These are phyloP conservation scores for Ogataea pignaliae DNA, from an alignment of 805 yeast species.

Conservation along the genomic window DNA sequence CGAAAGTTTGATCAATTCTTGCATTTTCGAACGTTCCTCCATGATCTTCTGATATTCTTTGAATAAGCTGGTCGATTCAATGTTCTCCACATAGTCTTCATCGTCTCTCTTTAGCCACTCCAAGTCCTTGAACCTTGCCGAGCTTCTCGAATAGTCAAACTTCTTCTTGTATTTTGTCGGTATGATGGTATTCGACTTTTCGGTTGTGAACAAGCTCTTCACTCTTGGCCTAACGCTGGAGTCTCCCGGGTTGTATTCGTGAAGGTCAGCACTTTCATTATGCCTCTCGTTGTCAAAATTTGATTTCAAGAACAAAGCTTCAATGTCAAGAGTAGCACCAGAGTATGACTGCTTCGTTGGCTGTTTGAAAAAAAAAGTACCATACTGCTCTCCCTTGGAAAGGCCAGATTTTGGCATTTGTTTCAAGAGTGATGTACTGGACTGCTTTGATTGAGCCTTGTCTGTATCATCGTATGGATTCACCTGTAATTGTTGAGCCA, in stretches of 20 bases:
- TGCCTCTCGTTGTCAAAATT: slow-evolving; percentile 3
- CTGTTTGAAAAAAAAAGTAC: slow-evolving; percentile 22
- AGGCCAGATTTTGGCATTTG: background rate
- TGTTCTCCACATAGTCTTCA: slow-evolving; percentile 27
- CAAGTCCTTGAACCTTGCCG: slow-evolving; percentile 24
- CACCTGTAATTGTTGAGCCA: slow-evolving; percentile 12
- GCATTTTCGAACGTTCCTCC: slow-evolving; percentile 37
- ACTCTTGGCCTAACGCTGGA: background rate
- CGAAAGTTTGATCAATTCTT: slow-evolving; percentile 30
- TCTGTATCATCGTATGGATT: slow-evolving; percentile 1
- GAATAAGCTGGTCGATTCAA: slow-evolving; percentile 29
- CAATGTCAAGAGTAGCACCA: slow-evolving; percentile 11
- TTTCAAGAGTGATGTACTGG: background rate
- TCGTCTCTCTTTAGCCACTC: slow-evolving; percentile 29
- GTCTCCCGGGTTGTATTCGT: background rate
- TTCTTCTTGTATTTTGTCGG: too few relatives aligned
- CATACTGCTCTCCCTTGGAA: slow-evolving; percentile 17
- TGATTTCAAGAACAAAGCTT: slow-evolving; percentile 17
- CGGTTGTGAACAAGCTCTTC: background rate
- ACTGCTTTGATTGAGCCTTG: background rate
- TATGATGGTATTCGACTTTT: too few relatives aligned
- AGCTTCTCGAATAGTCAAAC: slow-evolving; percentile 8
- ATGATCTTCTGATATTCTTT: slow-evolving; percentile 41
- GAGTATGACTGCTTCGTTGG: background rate
- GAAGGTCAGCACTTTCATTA: background rate